Percentiles rank a stretch among this genome's conserved stretches.
These are phyloP conservation scores for Annulohypoxylon moriforme DNA, from an alignment of 495 filamentous ascomycete species.

Conservation along the genomic window DNA sequence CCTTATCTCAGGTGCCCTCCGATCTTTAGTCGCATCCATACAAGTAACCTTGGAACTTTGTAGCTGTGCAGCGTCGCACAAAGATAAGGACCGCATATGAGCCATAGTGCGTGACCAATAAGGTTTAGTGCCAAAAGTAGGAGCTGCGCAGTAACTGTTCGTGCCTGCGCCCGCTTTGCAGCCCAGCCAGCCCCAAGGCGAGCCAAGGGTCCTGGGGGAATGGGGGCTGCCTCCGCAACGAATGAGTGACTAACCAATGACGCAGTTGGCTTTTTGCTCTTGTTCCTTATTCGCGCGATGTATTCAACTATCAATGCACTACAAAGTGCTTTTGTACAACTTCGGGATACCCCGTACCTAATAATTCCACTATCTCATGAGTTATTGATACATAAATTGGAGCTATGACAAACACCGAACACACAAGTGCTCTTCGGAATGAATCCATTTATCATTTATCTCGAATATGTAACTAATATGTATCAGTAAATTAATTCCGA, in stretches of 20 bases:
- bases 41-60: slow-evolving; percentile 20
- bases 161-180: slow-evolving; percentile 29
- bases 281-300: not conserved
- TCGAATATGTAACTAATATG: slow-evolving; percentile 2
- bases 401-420: slow-evolving; percentile 16
- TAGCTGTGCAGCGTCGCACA: slow-evolving; percentile 31
- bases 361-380: not conserved
- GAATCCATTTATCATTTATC: slow-evolving; percentile 4
- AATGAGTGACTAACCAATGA: slow-evolving; percentile 1
- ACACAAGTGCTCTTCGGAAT: not conserved
- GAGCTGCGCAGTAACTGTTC: slow-evolving; percentile 1
- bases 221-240: not conserved
- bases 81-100: slow-evolving; percentile 40
- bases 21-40: slow-evolving; percentile 38
- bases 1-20: slow-evolving; percentile 32
- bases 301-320: not conserved
- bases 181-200: not conserved
- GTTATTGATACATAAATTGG: not conserved
- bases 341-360: not conserved
- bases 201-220: slow-evolving; percentile 16
- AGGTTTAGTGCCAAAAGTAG: slow-evolving; percentile 34
- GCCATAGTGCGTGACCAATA: slow-evolving; percentile 12
- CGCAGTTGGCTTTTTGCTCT: slow-evolving; percentile 3
- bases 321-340: not conserved
- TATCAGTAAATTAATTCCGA: not conserved